phyloP scores from a whole-genome alignment of 257 asterid genomes.

The Capsicum chinense region DNA sequence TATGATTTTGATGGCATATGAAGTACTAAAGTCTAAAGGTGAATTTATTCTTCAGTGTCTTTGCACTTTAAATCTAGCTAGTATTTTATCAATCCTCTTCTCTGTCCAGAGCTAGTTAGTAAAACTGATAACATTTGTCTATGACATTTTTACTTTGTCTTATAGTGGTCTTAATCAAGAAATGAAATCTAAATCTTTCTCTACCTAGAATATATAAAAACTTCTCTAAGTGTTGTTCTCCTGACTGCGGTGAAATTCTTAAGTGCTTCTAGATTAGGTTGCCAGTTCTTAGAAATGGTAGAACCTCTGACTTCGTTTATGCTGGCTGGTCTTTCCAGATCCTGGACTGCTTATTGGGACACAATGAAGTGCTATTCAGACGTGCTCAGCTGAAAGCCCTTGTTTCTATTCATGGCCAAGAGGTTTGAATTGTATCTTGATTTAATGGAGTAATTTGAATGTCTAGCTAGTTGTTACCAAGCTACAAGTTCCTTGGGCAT shows the following conservation, averaged over 20 bases:
- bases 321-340: conserved; percentile 51
- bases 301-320: conserved; percentile 16
- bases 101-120: neutral
- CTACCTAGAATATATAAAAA: neutral
- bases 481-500: conserved; percentile 14
- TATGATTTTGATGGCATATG: conserved; percentile 4
- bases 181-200: conserved; percentile 1
- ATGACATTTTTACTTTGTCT: conserved; percentile 1
- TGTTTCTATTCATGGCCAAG: conserved; percentile 92
- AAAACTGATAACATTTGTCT: neutral
- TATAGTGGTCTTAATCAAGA: conserved; percentile 5
- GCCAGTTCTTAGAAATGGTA: conserved; percentile 10
- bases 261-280: neutral
- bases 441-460: neutral
- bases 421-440: conserved; percentile 52
- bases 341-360: conserved; percentile 88
- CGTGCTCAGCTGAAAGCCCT: conserved; percentile 98
- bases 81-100: neutral
- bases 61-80: neutral
- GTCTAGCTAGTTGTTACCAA: neutral
- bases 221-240: neutral
- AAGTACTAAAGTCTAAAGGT: conserved; percentile 3
- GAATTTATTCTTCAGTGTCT: conserved; percentile 22
- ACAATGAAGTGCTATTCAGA: conserved; percentile 90
- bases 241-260: neutral